phyloP scores from a whole-genome alignment of 768 basidiomycete species.

The Trametes sanguinea region DNA sequence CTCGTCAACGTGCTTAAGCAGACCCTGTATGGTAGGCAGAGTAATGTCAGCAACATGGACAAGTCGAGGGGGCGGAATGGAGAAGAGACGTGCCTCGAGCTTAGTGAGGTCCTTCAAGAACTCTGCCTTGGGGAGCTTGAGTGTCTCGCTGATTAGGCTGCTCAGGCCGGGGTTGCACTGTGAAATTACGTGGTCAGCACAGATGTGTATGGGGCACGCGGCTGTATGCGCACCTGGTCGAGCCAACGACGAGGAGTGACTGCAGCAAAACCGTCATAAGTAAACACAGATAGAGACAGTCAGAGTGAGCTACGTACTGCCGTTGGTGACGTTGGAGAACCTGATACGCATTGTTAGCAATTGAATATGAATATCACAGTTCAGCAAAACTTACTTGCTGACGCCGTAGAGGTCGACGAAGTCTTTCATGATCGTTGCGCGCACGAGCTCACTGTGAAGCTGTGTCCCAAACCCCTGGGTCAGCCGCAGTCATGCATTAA shows the following conservation, averaged over 20 bases:
- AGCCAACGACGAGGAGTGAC: constrained; percentile 95
- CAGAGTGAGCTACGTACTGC: constrained; percentile 51
- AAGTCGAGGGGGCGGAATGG: background rate
- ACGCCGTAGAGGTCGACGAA: constrained; percentile 91
- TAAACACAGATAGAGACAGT: background rate
- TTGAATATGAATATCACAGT: too few species aligned
- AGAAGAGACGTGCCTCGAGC: constrained; percentile 46
- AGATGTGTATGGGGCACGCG: background rate
- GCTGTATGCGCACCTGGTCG: constrained; percentile 52
- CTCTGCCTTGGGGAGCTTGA: constrained; percentile 68
- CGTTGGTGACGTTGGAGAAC: constrained; percentile 92
- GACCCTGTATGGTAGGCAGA: constrained; percentile 35
- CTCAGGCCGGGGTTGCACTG: constrained; percentile 88
- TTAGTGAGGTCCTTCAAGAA: constrained; percentile 87
- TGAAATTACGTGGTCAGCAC: background rate
- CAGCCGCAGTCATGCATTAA: background rate
- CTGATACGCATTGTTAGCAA: constrained; percentile 32
- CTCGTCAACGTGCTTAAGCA: constrained; percentile 73
- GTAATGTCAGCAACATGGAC: background rate
- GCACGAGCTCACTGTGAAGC: constrained; percentile 89
- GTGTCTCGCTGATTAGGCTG: constrained; percentile 78
- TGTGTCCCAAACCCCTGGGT: constrained; percentile 24
- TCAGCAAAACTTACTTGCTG: constrained; percentile 55
- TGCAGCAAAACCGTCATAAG: constrained; percentile 26
- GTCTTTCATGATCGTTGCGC: constrained; percentile 82